Evolutionary conservation across 192 early-diverging fungal genomes (phyloP).

Genomic region (Gigaspora rosea): DNA sequence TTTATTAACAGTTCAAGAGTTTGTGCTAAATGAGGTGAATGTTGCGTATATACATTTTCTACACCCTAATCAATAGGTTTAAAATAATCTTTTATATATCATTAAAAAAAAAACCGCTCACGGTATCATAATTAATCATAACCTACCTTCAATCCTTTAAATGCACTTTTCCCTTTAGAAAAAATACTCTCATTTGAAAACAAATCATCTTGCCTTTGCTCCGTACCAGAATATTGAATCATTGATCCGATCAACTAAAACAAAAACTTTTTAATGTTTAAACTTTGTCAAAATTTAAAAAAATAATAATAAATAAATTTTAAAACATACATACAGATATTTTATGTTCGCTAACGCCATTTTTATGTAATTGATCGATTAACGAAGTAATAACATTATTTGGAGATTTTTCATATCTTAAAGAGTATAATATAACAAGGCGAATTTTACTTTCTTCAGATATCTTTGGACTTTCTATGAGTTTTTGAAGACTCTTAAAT

Average conservation of each 20-base stretch:
- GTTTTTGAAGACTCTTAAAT: slow-evolving; percentile 61
- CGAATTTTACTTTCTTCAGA: slow-evolving; percentile 75
- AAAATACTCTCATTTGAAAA: slow-evolving; percentile 89
- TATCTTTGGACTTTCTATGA: slow-evolving; percentile 70
- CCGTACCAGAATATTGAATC: slow-evolving; percentile 74
- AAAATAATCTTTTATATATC: neutral
- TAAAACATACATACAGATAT: slow-evolving; percentile 57
- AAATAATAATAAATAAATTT: neutral
- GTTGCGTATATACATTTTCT: slow-evolving; percentile 99
- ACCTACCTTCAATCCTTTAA: slow-evolving; percentile 85
- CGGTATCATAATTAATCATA: no score
- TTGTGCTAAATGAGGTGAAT: slow-evolving; percentile 81
- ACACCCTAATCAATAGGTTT: slow-evolving; percentile 64
- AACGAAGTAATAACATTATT: slow-evolving; percentile 73
- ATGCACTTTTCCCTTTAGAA: slow-evolving; percentile 79
- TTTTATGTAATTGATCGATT: slow-evolving; percentile 69
- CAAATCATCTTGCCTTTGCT: slow-evolving; percentile 84
- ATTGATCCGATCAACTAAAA: slow-evolving; percentile 67
- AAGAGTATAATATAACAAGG: slow-evolving; percentile 82
- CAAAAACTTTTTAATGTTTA: neutral
- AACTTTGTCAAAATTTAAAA: neutral
- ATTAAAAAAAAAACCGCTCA: no score
- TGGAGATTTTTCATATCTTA: slow-evolving; percentile 87
- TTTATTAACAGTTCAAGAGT: slow-evolving; percentile 80
- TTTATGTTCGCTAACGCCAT: slow-evolving; percentile 72